These are phyloP conservation scores for Borovskyia barvae DNA, from an alignment of 208 protist genomes.

Conservation along the genomic window DNA sequence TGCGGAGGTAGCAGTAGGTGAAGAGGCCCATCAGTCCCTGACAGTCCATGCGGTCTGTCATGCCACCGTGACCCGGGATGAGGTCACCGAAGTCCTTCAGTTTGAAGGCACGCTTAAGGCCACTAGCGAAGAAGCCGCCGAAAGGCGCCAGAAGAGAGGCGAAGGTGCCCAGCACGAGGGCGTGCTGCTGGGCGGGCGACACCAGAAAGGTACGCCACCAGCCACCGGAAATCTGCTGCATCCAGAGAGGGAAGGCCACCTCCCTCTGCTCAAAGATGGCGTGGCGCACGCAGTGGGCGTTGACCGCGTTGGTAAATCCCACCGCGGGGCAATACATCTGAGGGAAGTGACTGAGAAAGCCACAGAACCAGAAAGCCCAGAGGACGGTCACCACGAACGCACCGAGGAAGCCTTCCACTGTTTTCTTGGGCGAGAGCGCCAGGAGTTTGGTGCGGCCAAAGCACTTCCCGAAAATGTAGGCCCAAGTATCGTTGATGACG, in stretches of 20 bases:
- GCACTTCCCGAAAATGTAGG: constrained; percentile 89
- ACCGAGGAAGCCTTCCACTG: constrained; percentile 89
- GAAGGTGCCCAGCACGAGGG: constrained; percentile 94
- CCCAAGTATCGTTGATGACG: constrained; percentile 91
- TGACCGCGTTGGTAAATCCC: constrained; percentile 56
- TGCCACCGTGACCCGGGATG: constrained; percentile 98
- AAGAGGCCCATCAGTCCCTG: constrained; percentile 96
- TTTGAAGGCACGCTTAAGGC: constrained; percentile 97
- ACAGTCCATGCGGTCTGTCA: constrained; percentile 98
- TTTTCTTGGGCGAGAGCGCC: constrained; percentile 91
- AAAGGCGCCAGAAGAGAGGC: constrained; percentile 97
- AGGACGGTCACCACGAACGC: constrained; percentile 89
- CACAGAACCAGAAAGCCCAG: constrained; percentile 90
- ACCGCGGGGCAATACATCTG: constrained; percentile 86
- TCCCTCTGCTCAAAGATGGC: constrained; percentile 71
- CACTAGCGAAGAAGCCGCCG: constrained; percentile 98
- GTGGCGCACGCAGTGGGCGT: constrained; percentile 56
- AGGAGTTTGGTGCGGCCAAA: constrained; percentile 86
- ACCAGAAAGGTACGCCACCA: constrained; percentile 46
- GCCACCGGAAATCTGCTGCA: constrained; percentile 52
- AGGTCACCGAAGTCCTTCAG: constrained; percentile 98
- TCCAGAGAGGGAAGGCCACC: constrained; percentile 47
- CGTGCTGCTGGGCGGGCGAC: constrained; percentile 90
- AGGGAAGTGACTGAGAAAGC: constrained; percentile 84
- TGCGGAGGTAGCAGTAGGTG: constrained; percentile 84